phyloP scores from a whole-genome alignment of 306 rosid genomes.

The Trichosanthes truncata region DNA sequence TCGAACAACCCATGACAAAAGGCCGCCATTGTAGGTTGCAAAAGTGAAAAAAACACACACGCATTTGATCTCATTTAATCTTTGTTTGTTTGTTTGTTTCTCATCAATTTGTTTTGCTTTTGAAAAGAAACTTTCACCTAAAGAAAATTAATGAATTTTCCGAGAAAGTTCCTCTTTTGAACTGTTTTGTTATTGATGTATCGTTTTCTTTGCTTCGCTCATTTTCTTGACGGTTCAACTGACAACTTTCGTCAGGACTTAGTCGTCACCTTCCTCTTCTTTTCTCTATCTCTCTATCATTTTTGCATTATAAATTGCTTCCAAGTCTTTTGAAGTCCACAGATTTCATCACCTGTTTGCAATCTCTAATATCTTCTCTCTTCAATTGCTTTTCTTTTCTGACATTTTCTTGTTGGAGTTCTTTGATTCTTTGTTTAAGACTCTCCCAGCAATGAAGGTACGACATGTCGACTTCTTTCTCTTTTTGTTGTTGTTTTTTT shows the following conservation, averaged over 20 bases:
- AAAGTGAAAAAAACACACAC: background rate
- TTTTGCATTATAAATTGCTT: background rate
- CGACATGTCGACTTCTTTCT: background rate
- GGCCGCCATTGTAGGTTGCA: background rate
- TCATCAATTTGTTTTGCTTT: too few species aligned
- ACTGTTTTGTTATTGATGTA: background rate
- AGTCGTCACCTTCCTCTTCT: background rate
- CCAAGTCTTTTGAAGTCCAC: background rate
- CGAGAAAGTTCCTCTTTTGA: background rate
- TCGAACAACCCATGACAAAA: background rate
- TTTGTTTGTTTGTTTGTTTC: background rate
- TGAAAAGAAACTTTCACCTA: background rate
- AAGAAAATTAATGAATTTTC: background rate
- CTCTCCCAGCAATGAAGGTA: background rate
- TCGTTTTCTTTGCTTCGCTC: background rate
- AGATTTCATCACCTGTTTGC: background rate
- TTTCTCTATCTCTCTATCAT: background rate
- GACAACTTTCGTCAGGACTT: background rate
- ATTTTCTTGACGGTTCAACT: background rate
- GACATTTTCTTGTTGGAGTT: background rate
- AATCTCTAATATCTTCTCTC: background rate
- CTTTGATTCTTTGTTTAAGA: background rate
- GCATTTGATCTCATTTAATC: background rate
- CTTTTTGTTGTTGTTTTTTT: too few species aligned
- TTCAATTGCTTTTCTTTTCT: background rate